Conservation (phyloP, 345 rosid species). For the Melastoma malabathricum region DNA sequence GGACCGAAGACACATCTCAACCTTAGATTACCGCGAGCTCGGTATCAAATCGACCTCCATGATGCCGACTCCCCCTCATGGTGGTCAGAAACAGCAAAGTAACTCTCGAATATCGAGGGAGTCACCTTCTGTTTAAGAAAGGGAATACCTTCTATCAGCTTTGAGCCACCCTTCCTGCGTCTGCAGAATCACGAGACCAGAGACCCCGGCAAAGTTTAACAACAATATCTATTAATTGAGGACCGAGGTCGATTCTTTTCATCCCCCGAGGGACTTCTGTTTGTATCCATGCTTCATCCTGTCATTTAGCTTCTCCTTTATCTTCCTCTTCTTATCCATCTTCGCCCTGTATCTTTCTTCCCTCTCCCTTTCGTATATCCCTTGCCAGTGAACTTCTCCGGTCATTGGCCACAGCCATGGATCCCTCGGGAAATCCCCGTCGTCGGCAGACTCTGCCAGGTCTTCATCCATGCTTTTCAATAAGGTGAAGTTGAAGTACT, state of each 20-base stretch:
- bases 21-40: too few relatives aligned
- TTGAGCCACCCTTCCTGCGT: too few relatives aligned
- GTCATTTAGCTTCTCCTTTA: constrained; percentile 49
- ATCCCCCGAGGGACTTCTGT: constrained; percentile 65
- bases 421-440: constrained; percentile 54
- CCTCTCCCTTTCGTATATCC: constrained; percentile 86
- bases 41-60: too few relatives aligned
- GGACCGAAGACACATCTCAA: too few relatives aligned
- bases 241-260: constrained; percentile 5
- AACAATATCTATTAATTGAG: neutral
- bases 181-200: too few relatives aligned
- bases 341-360: constrained; percentile 78
- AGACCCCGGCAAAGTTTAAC: neutral
- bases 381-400: constrained; percentile 97
- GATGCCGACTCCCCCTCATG: too few relatives aligned
- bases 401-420: constrained; percentile 89
- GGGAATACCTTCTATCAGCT: too few relatives aligned
- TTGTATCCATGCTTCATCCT: constrained; percentile 58
- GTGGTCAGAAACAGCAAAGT: too few relatives aligned
- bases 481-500: constrained; percentile 58
- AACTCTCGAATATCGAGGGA: too few relatives aligned
- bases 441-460: constrained; percentile 98
- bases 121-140: too few relatives aligned
- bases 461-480: constrained; percentile 96
- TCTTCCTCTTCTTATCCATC: constrained; percentile 95